These are phyloP conservation scores for Martiniozyma asiatica DNA, from an alignment of 1,139 yeast species.

Conservation along the genomic window DNA sequence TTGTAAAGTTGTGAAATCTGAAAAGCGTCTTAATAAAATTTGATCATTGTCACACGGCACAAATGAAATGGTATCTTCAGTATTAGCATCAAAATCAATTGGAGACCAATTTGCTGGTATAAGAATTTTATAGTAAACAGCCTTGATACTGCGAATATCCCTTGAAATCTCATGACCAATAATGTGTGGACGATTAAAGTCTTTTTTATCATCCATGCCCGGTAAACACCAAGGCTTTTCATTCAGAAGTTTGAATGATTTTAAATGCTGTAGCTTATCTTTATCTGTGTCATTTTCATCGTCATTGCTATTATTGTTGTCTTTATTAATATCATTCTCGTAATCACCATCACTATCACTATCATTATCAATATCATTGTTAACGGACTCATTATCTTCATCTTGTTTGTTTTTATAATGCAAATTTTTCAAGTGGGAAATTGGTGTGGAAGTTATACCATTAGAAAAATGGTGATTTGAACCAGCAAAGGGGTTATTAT, in stretches of 20 bases:
- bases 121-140: conserved; percentile 20
- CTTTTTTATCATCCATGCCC: no score
- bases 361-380: conserved; percentile 1
- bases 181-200: not conserved
- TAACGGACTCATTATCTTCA: not conserved
- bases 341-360: not conserved
- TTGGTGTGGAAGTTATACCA: conserved; percentile 20
- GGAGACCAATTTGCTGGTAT: not conserved
- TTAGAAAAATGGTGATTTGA: conserved; percentile 29
- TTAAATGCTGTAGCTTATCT: no score
- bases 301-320: not conserved
- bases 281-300: not conserved
- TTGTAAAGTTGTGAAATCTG: conserved; percentile 32
- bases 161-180: conserved; percentile 10
- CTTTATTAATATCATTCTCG: not conserved
- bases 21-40: conserved; percentile 31
- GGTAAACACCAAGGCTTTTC: no score
- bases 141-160: conserved; percentile 16
- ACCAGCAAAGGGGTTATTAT: conserved; percentile 35
- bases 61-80: no score
- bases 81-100: no score
- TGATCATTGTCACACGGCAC: no score
- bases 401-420: not conserved
- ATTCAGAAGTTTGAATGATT: no score
- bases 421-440: no score